Base-by-base conservation (phyloP, 306 rosid genomes). In the Delonix regia region DNA sequence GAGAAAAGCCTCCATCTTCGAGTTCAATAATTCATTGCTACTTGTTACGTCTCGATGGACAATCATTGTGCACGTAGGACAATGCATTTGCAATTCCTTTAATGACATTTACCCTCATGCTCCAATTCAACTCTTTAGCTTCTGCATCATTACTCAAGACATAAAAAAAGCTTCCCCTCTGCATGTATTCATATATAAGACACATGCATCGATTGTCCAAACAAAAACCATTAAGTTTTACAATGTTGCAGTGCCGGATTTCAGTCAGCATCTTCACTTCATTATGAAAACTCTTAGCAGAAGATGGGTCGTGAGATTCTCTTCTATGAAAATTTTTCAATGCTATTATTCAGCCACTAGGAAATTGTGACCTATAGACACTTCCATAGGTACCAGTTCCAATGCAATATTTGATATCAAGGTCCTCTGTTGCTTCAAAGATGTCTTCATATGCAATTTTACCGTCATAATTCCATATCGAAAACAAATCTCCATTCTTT, bases 171-270 rank as follows among this genome's bases (percentile, higher is more conserved):
- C 80, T 63, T 30, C 72, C 80, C 30, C 72, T 63, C 6, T 76
- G 64, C 52, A 76, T 48, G 52, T 33, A 76, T 3, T 76, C 65
- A 33, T 64, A 64, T n/a, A 76, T 62, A 13, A 76, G 36, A 36
- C n/a, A n/a, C n/a, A n/a, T n/a, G 64, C 73, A 76, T 8, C 5
- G 25, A 25, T 77, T 52, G 57, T 79, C 78, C 39, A 72, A 80
- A 27, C 78, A 72, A 25, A 72, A 80, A 8, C 74, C 83, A 41
- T 80, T 56, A 9, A 51, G 78, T 73, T 72, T 72, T 14, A 72
- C 55, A 52, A 80, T 80, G 36, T 72, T 72, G 25, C 68, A 22
- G 13, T 71, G 78, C 33, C 78, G 68, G n/a, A 80, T 64, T 8
- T 52, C 11, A 12, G 68, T 72, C 33, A 72, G 38, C 48, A 79